Evolutionary conservation across 495 filamentous ascomycete species (phyloP).

Genomic region (Penicillium atrosanguineum): DNA sequence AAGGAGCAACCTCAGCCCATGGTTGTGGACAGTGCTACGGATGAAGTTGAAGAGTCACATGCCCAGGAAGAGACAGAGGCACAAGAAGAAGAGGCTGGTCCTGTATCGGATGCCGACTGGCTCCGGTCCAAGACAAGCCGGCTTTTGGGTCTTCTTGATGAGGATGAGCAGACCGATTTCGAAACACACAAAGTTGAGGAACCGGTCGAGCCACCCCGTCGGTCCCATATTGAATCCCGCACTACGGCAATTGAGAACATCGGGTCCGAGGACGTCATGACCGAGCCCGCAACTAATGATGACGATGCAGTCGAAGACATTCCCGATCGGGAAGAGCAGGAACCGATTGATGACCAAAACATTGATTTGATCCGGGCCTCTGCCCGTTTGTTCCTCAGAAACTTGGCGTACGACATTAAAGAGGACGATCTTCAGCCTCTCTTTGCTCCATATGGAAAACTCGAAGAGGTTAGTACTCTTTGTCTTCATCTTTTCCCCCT

Average conservation of each 20-base stretch:
- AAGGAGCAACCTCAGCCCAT: constrained; percentile 24
- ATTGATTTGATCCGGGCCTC: constrained; percentile 44
- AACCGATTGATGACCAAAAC: constrained; percentile 26
- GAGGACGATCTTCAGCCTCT: constrained; percentile 71
- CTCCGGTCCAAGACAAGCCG: constrained; percentile 89
- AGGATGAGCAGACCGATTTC: constrained; percentile 50
- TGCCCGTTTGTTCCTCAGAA: constrained; percentile 80
- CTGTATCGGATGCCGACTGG: constrained; percentile 77
- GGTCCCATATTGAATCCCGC: constrained; percentile 21
- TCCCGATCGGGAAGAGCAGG: constrained; percentile 16
- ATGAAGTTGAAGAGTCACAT: constrained; percentile 17
- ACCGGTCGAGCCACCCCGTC: constrained; percentile 10
- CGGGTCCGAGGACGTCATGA: constrained; percentile 13
- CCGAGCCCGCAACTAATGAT: constrained; percentile 11
- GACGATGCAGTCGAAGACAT: constrained; percentile 17
- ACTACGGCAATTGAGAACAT: constrained; percentile 21
- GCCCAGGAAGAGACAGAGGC: constrained; percentile 19
- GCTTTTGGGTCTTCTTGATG: constrained; percentile 78
- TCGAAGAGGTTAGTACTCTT: constrained; percentile 78
- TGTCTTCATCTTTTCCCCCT: constrained; percentile 9
- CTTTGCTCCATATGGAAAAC: constrained; percentile 66
- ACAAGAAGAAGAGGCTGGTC: constrained; percentile 20
- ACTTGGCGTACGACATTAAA: constrained; percentile 76
- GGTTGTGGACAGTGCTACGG: constrained; percentile 20
- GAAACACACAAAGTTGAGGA: constrained; percentile 22